phyloP scores from a whole-genome alignment of 1,284 basidiomycete genomes.

The Kwoniella shivajii region DNA sequence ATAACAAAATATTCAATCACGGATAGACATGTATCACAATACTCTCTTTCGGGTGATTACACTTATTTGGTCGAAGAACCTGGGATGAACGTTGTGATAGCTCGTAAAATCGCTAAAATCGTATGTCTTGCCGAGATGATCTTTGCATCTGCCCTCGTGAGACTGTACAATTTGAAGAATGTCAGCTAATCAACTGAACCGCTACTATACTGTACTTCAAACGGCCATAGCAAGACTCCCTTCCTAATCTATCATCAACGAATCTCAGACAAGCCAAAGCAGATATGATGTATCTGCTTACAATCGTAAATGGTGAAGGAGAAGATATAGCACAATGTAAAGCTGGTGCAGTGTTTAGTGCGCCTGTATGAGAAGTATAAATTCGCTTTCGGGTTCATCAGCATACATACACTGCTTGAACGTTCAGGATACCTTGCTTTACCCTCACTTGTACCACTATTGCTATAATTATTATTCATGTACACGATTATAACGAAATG shows the following conservation, averaged over 20 bases:
- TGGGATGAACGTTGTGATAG: constrained; percentile 15
- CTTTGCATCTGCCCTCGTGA: background rate
- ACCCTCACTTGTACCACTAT: background rate
- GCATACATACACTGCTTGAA: too few relatives aligned
- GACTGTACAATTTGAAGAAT: too few relatives aligned
- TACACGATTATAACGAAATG: background rate
- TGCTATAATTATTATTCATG: background rate
- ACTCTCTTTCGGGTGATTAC: constrained; percentile 6
- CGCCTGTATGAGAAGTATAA: background rate
- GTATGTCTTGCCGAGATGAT: constrained; percentile 2
- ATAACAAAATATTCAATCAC: too few relatives aligned
- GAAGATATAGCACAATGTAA: constrained; percentile 6
- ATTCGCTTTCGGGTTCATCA: background rate
- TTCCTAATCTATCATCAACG: constrained; percentile 5
- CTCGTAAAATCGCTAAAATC: constrained; percentile 13
- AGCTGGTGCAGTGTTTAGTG: constrained; percentile 12
- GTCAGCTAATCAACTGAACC: too few relatives aligned
- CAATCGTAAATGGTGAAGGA: constrained; percentile 9
- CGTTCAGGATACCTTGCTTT: too few relatives aligned
- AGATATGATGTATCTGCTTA: constrained; percentile 16
- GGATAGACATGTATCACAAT: background rate
- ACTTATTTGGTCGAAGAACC: constrained; percentile 15
- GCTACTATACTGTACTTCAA: too few relatives aligned
- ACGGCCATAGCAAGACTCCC: constrained; percentile 12
- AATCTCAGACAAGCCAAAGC: constrained; percentile 17